Percentiles rank a stretch among this genome's conserved stretches.
Conservation (phyloP, 176 grass and related monocot species). For the Oryza meyeriana region DNA sequence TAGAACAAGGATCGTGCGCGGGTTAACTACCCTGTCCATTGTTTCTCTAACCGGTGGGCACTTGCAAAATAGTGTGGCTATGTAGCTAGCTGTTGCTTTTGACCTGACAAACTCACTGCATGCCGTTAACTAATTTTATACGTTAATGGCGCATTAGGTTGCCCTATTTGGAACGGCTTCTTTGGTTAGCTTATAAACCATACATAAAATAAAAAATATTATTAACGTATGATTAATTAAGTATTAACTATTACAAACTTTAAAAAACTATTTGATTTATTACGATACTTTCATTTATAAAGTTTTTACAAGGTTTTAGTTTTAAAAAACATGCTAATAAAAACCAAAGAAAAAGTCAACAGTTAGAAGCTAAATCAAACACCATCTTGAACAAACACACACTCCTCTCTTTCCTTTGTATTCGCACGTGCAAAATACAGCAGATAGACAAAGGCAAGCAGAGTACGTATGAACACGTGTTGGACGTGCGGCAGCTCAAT, state of each 20-base stretch:
- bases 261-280: too few relatives aligned
- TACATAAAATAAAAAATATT: too few relatives aligned
- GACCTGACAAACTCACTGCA: neutral
- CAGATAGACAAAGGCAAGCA: neutral
- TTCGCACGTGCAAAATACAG: slow-evolving; percentile 14
- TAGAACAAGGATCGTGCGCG: neutral
- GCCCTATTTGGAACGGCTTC: too few relatives aligned
- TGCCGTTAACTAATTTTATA: neutral
- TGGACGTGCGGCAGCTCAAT: neutral
- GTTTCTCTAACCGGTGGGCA: neutral
- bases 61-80: neutral
- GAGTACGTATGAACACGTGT: slow-evolving; percentile 4
- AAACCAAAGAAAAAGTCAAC: too few relatives aligned
- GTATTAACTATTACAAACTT: too few relatives aligned
- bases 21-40: neutral
- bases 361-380: too few relatives aligned
- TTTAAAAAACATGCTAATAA: too few relatives aligned
- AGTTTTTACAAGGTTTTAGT: too few relatives aligned
- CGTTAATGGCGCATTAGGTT: neutral
- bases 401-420: neutral
- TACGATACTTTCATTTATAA: too few relatives aligned
- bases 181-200: too few relatives aligned
- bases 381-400: neutral
- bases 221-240: too few relatives aligned
- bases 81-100: neutral